Conservation (phyloP, 2,329 filamentous ascomycete species). For the Monilinia polystroma region DNA sequence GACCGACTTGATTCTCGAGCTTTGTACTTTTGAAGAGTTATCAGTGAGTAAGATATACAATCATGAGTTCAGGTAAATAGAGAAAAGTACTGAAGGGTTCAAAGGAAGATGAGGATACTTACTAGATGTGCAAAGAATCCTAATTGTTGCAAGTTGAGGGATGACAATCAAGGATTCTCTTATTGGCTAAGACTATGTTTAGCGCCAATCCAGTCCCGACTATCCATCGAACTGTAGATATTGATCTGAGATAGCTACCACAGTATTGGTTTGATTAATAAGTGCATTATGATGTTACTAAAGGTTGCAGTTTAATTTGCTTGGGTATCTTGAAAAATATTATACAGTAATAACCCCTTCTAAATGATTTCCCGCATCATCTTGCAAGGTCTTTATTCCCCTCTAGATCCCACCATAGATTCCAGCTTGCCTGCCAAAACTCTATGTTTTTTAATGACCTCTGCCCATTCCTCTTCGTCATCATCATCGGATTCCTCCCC, state of each 20-base stretch:
- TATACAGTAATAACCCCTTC: not conserved
- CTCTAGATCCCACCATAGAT: constrained; percentile 55
- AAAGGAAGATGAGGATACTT: not conserved
- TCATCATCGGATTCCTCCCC: constrained; percentile 47
- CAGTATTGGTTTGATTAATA: not conserved
- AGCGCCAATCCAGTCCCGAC: constrained; percentile 4
- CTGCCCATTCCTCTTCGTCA: constrained; percentile 70
- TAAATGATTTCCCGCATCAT: not conserved
- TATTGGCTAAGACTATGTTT: constrained; percentile 16
- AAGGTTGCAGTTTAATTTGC: not conserved
- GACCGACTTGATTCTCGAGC: not conserved
- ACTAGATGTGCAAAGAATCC: not conserved
- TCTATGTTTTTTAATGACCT: constrained; percentile 84
- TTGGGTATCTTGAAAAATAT: constrained; percentile 16
- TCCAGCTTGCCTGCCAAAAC: constrained; percentile 78
- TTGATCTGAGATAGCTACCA: not conserved
- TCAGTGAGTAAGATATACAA: not conserved
- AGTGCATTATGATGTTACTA: not conserved
- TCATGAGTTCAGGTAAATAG: not conserved
- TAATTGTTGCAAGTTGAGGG: not conserved
- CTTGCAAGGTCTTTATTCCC: constrained; percentile 19
- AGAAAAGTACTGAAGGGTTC: too few species aligned
- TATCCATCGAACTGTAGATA: not conserved
- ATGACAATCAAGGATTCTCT: constrained; percentile 17
- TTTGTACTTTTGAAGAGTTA: not conserved